phyloP scores from a whole-genome alignment of 2,329 filamentous ascomycete genomes.

The Aaosphaeria pasadenensis region DNA sequence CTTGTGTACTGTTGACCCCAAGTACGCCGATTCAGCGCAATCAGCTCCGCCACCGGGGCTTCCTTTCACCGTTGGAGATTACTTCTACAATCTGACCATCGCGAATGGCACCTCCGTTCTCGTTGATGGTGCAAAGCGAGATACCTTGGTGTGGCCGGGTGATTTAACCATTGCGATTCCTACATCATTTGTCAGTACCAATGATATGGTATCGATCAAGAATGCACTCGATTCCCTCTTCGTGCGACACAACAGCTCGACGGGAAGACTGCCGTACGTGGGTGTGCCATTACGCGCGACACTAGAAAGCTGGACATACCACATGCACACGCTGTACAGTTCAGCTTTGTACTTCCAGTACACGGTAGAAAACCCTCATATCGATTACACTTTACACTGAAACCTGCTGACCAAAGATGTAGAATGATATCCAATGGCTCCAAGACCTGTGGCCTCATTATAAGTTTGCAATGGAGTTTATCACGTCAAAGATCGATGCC shows the following conservation, averaged over 20 bases:
- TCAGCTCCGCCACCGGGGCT: constrained; percentile 27
- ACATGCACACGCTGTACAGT: constrained; percentile 49
- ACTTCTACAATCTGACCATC: constrained; percentile 37
- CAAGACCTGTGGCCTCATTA: constrained; percentile 42
- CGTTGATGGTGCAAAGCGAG: constrained; percentile 58
- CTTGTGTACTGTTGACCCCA: constrained; percentile 38
- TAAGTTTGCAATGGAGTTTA: constrained; percentile 44
- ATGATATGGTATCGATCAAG: constrained; percentile 50
- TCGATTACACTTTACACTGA: constrained; percentile 1
- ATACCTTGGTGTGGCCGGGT: constrained; percentile 60
- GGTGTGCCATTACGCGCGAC: constrained; percentile 42
- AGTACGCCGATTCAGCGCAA: constrained; percentile 29
- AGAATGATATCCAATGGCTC: constrained; percentile 36
- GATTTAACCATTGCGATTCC: constrained; percentile 58
- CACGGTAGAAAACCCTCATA: constrained; percentile 11
- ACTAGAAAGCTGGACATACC: constrained; percentile 53
- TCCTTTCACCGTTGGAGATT: constrained; percentile 13
- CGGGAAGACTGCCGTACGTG: constrained; percentile 51
- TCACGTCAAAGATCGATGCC: constrained; percentile 41
- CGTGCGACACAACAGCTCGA: constrained; percentile 39
- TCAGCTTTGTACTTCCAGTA: constrained; percentile 46
- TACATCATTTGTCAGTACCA: constrained; percentile 53
- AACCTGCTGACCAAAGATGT: neutral
- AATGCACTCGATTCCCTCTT: constrained; percentile 52
- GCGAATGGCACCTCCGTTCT: constrained; percentile 37